phyloP scores from a whole-genome alignment of 2,329 filamentous ascomycete genomes.

The Dendrostoma leiphaemia region DNA sequence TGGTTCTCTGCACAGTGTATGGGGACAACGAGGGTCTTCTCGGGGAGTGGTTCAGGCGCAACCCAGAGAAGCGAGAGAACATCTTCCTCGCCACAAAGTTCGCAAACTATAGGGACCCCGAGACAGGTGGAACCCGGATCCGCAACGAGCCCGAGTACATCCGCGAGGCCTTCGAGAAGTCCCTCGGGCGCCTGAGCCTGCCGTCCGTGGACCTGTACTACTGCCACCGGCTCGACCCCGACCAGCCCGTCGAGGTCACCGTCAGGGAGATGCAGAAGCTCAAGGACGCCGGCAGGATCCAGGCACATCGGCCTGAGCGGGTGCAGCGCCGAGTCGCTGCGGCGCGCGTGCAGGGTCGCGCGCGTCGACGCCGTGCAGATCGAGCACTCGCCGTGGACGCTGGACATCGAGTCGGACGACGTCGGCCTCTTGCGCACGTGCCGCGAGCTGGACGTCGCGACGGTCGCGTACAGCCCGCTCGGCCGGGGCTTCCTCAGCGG shows the following conservation, averaged over 20 bases:
- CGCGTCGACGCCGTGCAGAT: conserved; percentile 53
- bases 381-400: conserved; percentile 48
- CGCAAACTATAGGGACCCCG: conserved; percentile 29
- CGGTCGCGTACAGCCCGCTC: conserved; percentile 41
- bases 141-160: conserved; percentile 39
- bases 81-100: conserved; percentile 56
- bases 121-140: conserved; percentile 19
- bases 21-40: conserved; percentile 45
- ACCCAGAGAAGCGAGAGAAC: conserved; percentile 37
- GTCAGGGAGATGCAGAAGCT: conserved; percentile 42
- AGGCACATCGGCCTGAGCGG: conserved; percentile 50
- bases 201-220: conserved; percentile 48
- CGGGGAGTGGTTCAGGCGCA: conserved; percentile 46
- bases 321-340: conserved; percentile 45
- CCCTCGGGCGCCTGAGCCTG: conserved; percentile 37
- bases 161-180: conserved; percentile 37
- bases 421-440: conserved; percentile 40
- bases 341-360: conserved; percentile 45
- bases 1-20: conserved; percentile 32
- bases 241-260: conserved; percentile 46
- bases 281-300: conserved; percentile 51
- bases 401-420: conserved; percentile 44
- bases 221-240: conserved; percentile 39
- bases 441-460: conserved; percentile 43
- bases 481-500: conserved; percentile 43